Percentiles rank a stretch among this genome's conserved stretches.
phyloP scores from a whole-genome alignment of 345 rosid genomes.

The Lepidium sativum region DNA sequence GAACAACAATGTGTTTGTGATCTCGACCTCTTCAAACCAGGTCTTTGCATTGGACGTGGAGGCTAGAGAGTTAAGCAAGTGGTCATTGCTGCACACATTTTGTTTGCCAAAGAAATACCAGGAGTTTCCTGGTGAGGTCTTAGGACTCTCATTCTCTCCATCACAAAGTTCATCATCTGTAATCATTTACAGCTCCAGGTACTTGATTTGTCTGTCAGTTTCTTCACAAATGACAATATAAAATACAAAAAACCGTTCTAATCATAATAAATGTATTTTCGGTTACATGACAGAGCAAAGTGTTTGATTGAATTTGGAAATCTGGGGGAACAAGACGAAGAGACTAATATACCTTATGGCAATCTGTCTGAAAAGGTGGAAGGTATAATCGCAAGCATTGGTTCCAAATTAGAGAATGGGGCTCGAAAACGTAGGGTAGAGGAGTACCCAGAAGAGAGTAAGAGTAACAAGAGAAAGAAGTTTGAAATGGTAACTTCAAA shows the following conservation, averaged over 20 bases:
- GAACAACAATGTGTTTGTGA: conserved; percentile 53
- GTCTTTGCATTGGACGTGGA: conserved; percentile 83
- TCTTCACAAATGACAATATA: neutral
- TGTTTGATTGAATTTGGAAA: conserved; percentile 73
- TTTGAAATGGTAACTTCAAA: conserved; percentile 65
- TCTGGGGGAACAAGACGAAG: conserved; percentile 52
- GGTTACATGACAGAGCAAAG: conserved; percentile 73
- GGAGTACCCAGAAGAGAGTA: conserved; percentile 39
- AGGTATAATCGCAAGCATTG: conserved; percentile 30
- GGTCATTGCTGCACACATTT: conserved; percentile 51
- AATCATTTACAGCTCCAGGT: conserved; percentile 91
- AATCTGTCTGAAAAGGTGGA: conserved; percentile 35
- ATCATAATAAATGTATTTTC: neutral
- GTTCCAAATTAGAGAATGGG: conserved; percentile 13
- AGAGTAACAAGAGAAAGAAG: conserved; percentile 43
- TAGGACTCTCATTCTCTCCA: conserved; percentile 80
- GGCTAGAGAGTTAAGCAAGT: conserved; percentile 75
- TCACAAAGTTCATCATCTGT: conserved; percentile 49
- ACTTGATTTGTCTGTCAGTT: neutral
- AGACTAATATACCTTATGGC: conserved; percentile 32
- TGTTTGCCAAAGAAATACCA: conserved; percentile 61
- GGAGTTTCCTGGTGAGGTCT: conserved; percentile 92
- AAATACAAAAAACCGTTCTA: neutral
- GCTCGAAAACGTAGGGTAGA: conserved; percentile 39
- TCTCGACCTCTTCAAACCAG: conserved; percentile 74